Evolutionary conservation across 306 rosid species (phyloP).

Genomic region (Psophocarpus tetragonolobus): DNA sequence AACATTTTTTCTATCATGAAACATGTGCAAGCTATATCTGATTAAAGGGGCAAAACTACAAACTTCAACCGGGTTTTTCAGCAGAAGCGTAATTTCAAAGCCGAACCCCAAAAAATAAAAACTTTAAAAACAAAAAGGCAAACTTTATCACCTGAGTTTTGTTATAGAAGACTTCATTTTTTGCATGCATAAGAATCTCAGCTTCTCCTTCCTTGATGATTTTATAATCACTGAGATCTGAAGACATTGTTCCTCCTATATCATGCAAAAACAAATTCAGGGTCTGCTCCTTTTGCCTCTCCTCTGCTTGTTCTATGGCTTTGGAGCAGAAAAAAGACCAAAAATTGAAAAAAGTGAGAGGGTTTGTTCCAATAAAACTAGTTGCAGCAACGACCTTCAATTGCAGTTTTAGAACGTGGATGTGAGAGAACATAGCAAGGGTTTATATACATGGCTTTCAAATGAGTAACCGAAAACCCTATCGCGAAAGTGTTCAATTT

Average conservation of each 20-base stretch:
- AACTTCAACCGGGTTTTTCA: not conserved
- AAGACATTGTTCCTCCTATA: constrained; percentile 53
- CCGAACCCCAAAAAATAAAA: not conserved
- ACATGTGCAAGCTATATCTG: not conserved
- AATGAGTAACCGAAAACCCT: constrained; percentile 41
- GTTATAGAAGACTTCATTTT: constrained; percentile 87
- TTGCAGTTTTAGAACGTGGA: constrained; percentile 32
- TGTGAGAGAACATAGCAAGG: not conserved
- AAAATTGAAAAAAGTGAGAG: not conserved
- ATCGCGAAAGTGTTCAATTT: not conserved
- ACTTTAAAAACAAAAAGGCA: not conserved
- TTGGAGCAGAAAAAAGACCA: not conserved
- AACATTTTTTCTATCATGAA: not conserved
- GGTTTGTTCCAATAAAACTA: constrained; percentile 4
- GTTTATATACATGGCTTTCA: constrained; percentile 28
- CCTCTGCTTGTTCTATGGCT: not conserved
- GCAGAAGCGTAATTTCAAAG: constrained; percentile 13
- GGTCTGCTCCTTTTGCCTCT: constrained; percentile 20
- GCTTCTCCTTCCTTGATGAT: constrained; percentile 97
- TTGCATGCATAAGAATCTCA: constrained; percentile 93
- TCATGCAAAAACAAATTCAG: constrained; percentile 43
- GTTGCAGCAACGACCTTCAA: not conserved
- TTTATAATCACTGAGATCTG: constrained; percentile 65
- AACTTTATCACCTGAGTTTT: constrained; percentile 77
- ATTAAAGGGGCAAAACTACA: not conserved